Base-by-base conservation (phyloP, 305 asterid species). In the Solanum hybrid region DNA sequence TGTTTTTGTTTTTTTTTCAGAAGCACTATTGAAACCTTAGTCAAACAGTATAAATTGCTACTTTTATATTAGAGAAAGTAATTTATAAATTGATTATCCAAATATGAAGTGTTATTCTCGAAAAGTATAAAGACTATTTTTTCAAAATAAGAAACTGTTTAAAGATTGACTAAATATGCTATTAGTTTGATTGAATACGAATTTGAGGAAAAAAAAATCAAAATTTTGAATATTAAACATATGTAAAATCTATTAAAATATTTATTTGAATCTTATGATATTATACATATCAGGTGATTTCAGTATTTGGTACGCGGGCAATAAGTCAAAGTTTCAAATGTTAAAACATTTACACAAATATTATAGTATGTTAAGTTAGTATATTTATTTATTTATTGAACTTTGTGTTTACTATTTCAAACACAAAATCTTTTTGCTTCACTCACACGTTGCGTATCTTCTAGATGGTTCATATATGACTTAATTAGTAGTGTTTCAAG, bases 171-270 rank as follows among this genome's bases (percentile, higher is more conserved):
- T 5, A 51, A 46, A 31, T 36, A 5, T 26, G 34, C 3, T 24
- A 24, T 69, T 69, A n/a, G 76, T 2, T 69, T 69, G 3, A 69
- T n/a, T 24, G 31, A 66, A 24, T 12, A 24, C 1, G 31, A 24
- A 64, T 24, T 69, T 10, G 8, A 24, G 16, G 2, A 0, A 0
- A 1, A 51, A 51, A 14, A 5, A 51, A 16, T 51, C 8, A 51
- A 51, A 6, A 51, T 0, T 0, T 16, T 0, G 4, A 51, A 51
- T 0, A 51, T 1, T 51, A 16, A 51, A 51, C 4, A 6, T 11
- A 26, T 5, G 3, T 24, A 20, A 24, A 2, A 1, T 22, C 0
- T 73, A 27, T 6, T 27, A 13, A 29, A 73, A 73, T 29, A 6
- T 26, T 26, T 71, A 29, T 73, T 14, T 29, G 16, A 73, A 3